Evolutionary conservation across 129 eudicot species (phyloP).

Genomic region (Artemisia tridentata): DNA sequence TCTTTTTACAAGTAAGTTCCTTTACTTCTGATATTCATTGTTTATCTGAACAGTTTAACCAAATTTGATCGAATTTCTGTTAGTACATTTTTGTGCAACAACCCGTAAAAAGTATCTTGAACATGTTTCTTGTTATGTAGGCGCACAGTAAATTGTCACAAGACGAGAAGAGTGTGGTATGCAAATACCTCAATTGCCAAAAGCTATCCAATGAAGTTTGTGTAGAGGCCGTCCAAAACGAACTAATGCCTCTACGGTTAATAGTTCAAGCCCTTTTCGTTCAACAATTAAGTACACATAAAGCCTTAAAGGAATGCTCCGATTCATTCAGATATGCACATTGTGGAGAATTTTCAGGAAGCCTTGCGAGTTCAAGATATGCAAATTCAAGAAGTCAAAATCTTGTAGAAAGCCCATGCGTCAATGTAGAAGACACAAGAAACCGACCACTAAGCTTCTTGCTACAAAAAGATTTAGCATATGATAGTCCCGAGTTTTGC

Average conservation of each 20-base stretch:
- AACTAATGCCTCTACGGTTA: constrained; percentile 81
- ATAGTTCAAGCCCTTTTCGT: constrained; percentile 91
- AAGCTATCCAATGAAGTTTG: constrained; percentile 88
- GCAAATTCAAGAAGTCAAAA: constrained; percentile 63
- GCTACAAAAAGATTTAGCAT: constrained; percentile 45
- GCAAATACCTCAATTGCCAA: constrained; percentile 87
- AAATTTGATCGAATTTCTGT: not conserved
- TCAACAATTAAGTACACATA: constrained; percentile 82
- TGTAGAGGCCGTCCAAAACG: constrained; percentile 85
- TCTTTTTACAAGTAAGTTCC: constrained; percentile 54
- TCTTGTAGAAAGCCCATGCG: constrained; percentile 55
- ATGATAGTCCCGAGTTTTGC: constrained; percentile 37
- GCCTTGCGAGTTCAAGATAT: constrained; percentile 55
- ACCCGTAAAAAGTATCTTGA: not conserved
- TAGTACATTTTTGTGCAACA: not conserved
- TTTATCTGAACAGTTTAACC: not conserved
- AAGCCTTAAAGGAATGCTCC: constrained; percentile 77
- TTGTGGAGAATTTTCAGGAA: constrained; percentile 67
- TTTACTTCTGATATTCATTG: not conserved
- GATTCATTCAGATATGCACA: constrained; percentile 72
- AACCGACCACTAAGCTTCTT: constrained; percentile 46
- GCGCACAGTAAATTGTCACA: constrained; percentile 63
- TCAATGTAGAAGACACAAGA: constrained; percentile 39
- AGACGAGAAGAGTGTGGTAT: constrained; percentile 67
- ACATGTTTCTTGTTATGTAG: constrained; percentile 26